These are phyloP conservation scores for Allium fistulosum DNA, from an alignment of 106 monocot species.

Conservation along the genomic window DNA sequence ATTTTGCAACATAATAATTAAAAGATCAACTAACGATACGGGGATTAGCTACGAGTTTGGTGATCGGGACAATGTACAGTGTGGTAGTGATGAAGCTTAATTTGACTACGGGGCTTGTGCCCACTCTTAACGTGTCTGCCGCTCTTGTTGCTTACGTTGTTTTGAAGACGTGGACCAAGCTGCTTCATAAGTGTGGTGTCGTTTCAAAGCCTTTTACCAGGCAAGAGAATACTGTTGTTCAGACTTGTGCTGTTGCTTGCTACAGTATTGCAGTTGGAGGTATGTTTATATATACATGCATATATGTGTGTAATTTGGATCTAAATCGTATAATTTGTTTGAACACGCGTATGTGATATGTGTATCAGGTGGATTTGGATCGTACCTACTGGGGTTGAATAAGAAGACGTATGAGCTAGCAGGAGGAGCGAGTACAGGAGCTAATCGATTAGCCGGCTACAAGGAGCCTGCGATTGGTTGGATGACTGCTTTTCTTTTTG, in stretches of 20 bases:
- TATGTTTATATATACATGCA: not conserved
- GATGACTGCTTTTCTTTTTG: no score
- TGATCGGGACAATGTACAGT: conserved; percentile 19
- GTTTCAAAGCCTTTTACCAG: conserved; percentile 14
- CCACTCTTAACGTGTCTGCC: conserved; percentile 22
- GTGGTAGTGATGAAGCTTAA: conserved; percentile 18
- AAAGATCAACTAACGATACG: conserved; percentile 13
- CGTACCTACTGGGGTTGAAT: no score
- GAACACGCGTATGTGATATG: no score
- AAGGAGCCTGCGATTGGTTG: no score
- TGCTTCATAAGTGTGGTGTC: conserved; percentile 7
- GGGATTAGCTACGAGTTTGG: conserved; percentile 9
- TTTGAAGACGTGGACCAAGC: conserved; percentile 14
- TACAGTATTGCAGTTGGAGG: conserved; percentile 9
- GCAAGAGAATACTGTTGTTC: conserved; percentile 32
- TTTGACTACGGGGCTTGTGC: conserved; percentile 23
- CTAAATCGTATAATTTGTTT: no score
- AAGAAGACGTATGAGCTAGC: no score
- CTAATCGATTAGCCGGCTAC: no score
- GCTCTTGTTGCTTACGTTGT: conserved; percentile 19
- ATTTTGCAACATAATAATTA: no score
- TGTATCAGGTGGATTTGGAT: no score
- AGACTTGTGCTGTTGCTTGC: conserved; percentile 23
- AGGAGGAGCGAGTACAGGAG: no score
- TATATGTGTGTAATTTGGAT: no score